Evolutionary conservation across 768 basidiomycete species (phyloP).

Genomic region (Fomitopsis serialis): DNA sequence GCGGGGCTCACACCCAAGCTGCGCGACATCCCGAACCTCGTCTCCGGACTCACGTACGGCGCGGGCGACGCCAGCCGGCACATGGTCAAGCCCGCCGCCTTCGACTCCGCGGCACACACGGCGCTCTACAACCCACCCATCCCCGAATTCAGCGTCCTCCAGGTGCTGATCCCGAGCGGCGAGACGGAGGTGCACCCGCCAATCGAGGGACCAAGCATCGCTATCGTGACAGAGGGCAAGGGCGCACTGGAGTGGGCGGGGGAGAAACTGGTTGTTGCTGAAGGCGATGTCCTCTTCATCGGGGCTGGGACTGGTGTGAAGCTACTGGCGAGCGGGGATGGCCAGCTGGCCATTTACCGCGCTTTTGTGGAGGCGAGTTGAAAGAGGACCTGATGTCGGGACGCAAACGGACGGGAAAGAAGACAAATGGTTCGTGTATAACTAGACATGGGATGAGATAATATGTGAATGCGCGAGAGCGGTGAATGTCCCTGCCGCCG

Average conservation of each 20-base stretch:
- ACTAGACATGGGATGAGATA: no score
- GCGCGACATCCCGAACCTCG: slow-evolving; percentile 87
- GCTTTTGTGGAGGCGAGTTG: slow-evolving; percentile 53
- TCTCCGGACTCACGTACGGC: slow-evolving; percentile 81
- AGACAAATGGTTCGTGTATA: no score
- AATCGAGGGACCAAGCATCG: slow-evolving; percentile 81
- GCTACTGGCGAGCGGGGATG: slow-evolving; percentile 34
- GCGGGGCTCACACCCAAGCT: slow-evolving; percentile 97
- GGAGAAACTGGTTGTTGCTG: slow-evolving; percentile 33
- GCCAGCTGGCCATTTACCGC: slow-evolving; percentile 51
- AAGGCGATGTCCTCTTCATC: slow-evolving; percentile 80
- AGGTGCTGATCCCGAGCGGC: slow-evolving; percentile 41
- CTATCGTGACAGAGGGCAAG: slow-evolving; percentile 66
- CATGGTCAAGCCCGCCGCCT: slow-evolving; percentile 54
- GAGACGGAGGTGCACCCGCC: slow-evolving; percentile 49
- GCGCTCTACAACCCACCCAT: slow-evolving; percentile 87
- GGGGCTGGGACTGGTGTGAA: slow-evolving; percentile 61
- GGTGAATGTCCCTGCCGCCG: no score
- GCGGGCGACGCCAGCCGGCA: slow-evolving; percentile 67
- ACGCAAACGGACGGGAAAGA: no score
- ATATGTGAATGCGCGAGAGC: no score
- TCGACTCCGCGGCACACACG: slow-evolving; percentile 30
- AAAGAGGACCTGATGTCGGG: neutral
- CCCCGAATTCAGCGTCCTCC: slow-evolving; percentile 87
- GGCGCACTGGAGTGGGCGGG: slow-evolving; percentile 51